These are phyloP conservation scores for Diaporthe sp. DNA, from an alignment of 2,329 filamentous ascomycete species.

Conservation along the genomic window DNA sequence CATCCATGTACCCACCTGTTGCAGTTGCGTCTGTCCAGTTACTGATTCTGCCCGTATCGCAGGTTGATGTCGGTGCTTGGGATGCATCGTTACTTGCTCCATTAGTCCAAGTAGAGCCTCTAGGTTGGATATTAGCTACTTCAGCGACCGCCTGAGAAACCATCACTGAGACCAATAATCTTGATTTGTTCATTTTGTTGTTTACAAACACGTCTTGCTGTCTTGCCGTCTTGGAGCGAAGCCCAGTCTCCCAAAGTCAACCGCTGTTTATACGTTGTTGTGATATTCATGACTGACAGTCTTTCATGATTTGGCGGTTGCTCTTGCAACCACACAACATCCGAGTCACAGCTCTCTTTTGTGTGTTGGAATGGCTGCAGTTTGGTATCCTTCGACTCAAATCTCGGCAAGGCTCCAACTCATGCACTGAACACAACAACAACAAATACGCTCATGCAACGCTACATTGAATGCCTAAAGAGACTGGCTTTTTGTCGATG, in stretches of 20 bases:
- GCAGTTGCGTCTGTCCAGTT: slow-evolving; percentile 1
- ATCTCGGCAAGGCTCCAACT: background rate
- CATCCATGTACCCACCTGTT: slow-evolving; percentile 4
- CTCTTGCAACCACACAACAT: background rate
- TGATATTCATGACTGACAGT: background rate
- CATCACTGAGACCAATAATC: background rate
- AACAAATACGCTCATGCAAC: background rate
- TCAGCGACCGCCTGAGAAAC: background rate
- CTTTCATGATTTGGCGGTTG: background rate
- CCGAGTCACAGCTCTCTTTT: background rate
- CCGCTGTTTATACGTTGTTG: background rate
- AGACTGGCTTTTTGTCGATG: background rate
- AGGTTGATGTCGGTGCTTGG: background rate
- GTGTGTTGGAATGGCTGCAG: background rate
- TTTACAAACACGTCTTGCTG: background rate
- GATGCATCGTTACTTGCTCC: background rate
- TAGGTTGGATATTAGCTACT: background rate
- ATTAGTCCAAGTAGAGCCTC: background rate
- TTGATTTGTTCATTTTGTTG: background rate
- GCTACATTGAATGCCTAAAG: too few species aligned
- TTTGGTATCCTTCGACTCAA: background rate
- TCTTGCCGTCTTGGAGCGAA: background rate
- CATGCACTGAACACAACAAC: too few species aligned
- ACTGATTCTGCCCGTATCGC: background rate
- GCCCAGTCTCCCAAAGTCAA: background rate